phyloP scores from a whole-genome alignment of 768 basidiomycete species.

The Chiua virens region DNA sequence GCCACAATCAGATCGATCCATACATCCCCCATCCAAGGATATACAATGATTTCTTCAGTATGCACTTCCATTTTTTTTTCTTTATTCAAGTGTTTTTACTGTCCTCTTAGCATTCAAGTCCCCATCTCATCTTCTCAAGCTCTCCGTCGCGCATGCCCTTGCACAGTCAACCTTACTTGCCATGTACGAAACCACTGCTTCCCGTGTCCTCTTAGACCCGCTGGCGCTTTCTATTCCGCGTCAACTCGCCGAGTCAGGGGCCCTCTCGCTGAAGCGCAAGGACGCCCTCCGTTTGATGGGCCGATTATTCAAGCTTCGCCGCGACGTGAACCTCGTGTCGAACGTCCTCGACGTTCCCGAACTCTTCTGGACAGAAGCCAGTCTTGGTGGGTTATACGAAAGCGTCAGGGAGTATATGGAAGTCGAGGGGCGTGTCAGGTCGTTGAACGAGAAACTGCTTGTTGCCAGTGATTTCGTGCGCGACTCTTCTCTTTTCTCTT shows the following conservation, averaged over 20 bases:
- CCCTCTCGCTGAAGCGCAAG: slow-evolving; percentile 68
- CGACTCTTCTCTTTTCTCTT: slow-evolving; percentile 12
- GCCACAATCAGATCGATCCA: slow-evolving; percentile 65
- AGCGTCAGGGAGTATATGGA: slow-evolving; percentile 96
- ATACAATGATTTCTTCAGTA: slow-evolving; percentile 96
- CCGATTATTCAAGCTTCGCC: slow-evolving; percentile 78
- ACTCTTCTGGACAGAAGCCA: slow-evolving; percentile 94
- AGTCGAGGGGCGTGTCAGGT: slow-evolving; percentile 77
- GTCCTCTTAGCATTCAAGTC: slow-evolving; percentile 75
- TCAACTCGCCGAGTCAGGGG: slow-evolving; percentile 77
- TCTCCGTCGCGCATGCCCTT: slow-evolving; percentile 92
- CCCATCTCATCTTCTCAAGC: slow-evolving; percentile 83
- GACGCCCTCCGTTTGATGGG: slow-evolving; percentile 90
- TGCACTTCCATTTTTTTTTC: slow-evolving; percentile 28
- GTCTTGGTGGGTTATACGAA: slow-evolving; percentile 84
- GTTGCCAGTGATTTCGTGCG: slow-evolving; percentile 88
- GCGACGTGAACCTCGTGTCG: slow-evolving; percentile 88
- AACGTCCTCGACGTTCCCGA: slow-evolving; percentile 94
- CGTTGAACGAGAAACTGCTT: slow-evolving; percentile 83
- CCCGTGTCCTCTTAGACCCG: slow-evolving; percentile 74
- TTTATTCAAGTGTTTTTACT: not conserved
- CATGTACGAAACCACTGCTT: slow-evolving; percentile 78
- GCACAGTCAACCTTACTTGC: slow-evolving; percentile 93
- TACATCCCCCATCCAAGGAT: slow-evolving; percentile 85
- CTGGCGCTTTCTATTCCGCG: slow-evolving; percentile 79